Conservation (phyloP, 208 protist genomes). For the Jaenimonas drosophilae region DNA sequence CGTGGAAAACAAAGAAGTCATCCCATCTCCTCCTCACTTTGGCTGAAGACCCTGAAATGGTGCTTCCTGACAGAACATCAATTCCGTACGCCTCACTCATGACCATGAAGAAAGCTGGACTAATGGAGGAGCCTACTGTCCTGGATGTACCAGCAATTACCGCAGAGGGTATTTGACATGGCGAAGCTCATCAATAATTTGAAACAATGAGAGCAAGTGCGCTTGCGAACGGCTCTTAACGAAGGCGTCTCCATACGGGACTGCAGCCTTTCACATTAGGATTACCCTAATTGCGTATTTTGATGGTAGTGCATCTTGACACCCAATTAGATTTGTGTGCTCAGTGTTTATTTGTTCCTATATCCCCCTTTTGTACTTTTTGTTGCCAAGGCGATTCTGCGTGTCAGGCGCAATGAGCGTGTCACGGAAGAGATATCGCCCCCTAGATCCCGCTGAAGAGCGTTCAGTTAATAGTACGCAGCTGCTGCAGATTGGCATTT, state of each 20-base stretch:
- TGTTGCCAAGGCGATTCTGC: not conserved
- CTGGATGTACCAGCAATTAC: slow-evolving; percentile 85
- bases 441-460: slow-evolving; percentile 69
- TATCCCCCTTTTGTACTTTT: not conserved
- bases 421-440: slow-evolving; percentile 60
- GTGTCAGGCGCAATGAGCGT: slow-evolving; percentile 15
- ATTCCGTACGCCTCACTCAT: slow-evolving; percentile 82
- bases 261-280: too few species aligned
- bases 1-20: slow-evolving; percentile 88
- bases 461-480: slow-evolving; percentile 34
- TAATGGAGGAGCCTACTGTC: slow-evolving; percentile 47
- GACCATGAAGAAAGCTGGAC: slow-evolving; percentile 71
- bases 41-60: slow-evolving; percentile 83
- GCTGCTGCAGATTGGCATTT: slow-evolving; percentile 25
- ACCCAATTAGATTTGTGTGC: too few species aligned
- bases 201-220: slow-evolving; percentile 2
- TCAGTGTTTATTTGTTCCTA: too few species aligned
- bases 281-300: too few species aligned
- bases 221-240: too few species aligned
- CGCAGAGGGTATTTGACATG: slow-evolving; percentile 71
- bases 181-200: slow-evolving; percentile 2
- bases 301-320: too few species aligned
- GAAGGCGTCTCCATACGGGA: too few species aligned
- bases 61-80: slow-evolving; percentile 78
- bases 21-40: slow-evolving; percentile 77